A percentile compares a stretch with the other conserved stretches of the same genome.
Evolutionary conservation across 2,329 filamentous ascomycete species (phyloP).

Genomic region (Nothomitra cinnamomea): DNA sequence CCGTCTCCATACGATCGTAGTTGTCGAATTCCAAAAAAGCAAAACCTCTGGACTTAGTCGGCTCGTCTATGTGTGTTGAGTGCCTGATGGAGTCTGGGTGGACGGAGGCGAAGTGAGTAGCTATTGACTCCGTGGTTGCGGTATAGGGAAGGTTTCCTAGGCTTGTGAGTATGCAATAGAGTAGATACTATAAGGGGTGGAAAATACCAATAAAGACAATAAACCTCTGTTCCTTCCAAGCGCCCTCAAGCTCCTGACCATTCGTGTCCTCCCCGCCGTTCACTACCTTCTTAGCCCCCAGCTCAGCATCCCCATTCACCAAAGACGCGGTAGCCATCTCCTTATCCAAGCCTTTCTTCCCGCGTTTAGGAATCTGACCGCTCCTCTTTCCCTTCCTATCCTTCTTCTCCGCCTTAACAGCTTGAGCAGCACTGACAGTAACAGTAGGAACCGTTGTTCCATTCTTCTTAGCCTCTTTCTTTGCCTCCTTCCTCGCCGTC

Average conservation of each 20-base stretch:
- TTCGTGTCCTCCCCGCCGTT: not conserved
- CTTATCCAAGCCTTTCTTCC: too few relatives aligned
- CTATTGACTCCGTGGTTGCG: slow-evolving; percentile 52
- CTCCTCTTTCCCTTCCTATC: too few relatives aligned
- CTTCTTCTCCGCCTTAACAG: too few relatives aligned
- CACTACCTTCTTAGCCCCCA: too few relatives aligned
- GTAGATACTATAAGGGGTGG: not conserved
- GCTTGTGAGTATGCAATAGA: not conserved
- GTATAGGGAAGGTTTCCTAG: slow-evolving; percentile 75
- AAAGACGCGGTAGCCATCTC: too few relatives aligned
- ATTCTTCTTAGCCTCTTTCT: too few relatives aligned
- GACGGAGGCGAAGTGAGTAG: slow-evolving; percentile 62
- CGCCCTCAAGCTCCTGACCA: not conserved
- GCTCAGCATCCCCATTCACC: too few relatives aligned
- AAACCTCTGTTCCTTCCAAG: slow-evolving; percentile 2
- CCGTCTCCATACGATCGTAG: slow-evolving; percentile 83
- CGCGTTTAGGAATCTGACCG: too few relatives aligned
- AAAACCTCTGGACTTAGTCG: slow-evolving; percentile 52
- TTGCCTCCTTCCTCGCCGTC: too few relatives aligned
- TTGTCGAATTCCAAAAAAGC: slow-evolving; percentile 81
- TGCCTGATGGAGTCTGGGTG: slow-evolving; percentile 54
- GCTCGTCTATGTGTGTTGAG: slow-evolving; percentile 47
- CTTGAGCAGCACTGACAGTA: too few relatives aligned
- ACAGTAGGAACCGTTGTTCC: too few relatives aligned
- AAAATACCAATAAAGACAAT: slow-evolving; percentile 7